Percentiles rank a stretch among this genome's conserved stretches.
phyloP scores from a whole-genome alignment of 2,329 filamentous ascomycete genomes.

The Ceratocystis huliohia region DNA sequence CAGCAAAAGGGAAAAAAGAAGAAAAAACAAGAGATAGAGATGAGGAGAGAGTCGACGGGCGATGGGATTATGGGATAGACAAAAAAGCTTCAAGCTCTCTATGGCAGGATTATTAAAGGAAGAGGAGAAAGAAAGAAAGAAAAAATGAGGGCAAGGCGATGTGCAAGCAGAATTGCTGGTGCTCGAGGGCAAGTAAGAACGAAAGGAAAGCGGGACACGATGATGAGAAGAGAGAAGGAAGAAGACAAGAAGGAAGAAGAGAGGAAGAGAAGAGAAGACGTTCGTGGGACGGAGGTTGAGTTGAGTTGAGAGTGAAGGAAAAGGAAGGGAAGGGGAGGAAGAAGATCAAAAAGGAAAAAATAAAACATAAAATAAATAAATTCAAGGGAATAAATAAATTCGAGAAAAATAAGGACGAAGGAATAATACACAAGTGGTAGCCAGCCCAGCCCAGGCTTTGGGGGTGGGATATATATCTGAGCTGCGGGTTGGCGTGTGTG shows the following conservation, averaged over 20 bases:
- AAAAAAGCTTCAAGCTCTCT: background rate
- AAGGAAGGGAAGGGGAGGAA: conserved; percentile 10
- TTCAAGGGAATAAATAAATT: background rate
- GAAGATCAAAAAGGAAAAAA: conserved; percentile 13
- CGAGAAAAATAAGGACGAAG: conserved; percentile 5
- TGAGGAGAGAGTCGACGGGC: conserved; percentile 18
- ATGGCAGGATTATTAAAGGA: conserved; percentile 20
- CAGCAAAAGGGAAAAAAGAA: conserved; percentile 13
- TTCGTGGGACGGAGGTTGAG: conserved; percentile 6
- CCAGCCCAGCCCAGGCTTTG: too few relatives aligned
- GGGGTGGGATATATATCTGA: too few relatives aligned
- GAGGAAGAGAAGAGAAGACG: conserved; percentile 10
- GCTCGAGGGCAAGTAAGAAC: background rate
- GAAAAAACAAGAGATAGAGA: conserved; percentile 6
- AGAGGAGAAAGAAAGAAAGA: conserved; percentile 25
- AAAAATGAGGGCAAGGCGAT: conserved; percentile 9
- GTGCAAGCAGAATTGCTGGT: background rate
- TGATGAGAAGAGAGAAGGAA: background rate
- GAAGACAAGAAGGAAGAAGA: conserved; percentile 11
- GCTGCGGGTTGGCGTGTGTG: background rate
- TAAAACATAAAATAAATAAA: background rate
- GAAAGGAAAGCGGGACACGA: conserved; percentile 9
- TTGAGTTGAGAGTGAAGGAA: too few relatives aligned
- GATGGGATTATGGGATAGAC: conserved; percentile 22
- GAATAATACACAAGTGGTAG: background rate